Base-by-base conservation (phyloP, 1,139 yeast genomes). In the Yamadazyma dendronema region DNA sequence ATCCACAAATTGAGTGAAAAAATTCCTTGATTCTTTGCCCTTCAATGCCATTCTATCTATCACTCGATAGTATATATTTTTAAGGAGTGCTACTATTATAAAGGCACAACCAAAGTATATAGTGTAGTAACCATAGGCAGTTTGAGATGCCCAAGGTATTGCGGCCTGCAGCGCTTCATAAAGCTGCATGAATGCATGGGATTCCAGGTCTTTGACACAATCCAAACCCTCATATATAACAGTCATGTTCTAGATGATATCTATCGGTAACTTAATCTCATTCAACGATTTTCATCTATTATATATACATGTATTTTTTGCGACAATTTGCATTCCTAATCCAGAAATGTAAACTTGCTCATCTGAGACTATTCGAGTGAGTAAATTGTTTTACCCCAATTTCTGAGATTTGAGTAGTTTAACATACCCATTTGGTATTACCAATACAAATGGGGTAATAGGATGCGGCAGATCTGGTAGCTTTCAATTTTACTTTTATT, bases 91-190 rank as follows among this genome's bases (percentile, higher is more conserved):
- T 3, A 70, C 41, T 33, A 62, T 62, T 3, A 77, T 53, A 13
- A 61, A 48, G 1, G 61, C 70, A 15, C 59, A 61, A 2, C 58
- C 74, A 49, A 70, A 75, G 49, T 76, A 78, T 1, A 70, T 55
- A 8, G 77, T 65, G 43, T 67, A 71, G 29, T 65, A 59, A 0
- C 72, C 81, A 51, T 74, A 79, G 2, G 45, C 38, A 1, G 62
- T 46, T 42, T 71, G 73, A 16, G 47, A 45, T 1, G 54, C 57
- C 75, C 76, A 78, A 0, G 73, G 56, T 4, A 62, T 54, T 15
- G 52, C 57, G 0, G 53, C 53, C 45, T 73, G 80, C 46, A 76
- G 74, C 23, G 42, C 44, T 9, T 17, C 42, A 2, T 42, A 26
- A 14, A 57, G 59, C 14, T 37, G 46, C 42, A 40, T 47, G 40